Conservation (phyloP, 257 asterid genomes). For the Ophiorrhiza pumila region DNA sequence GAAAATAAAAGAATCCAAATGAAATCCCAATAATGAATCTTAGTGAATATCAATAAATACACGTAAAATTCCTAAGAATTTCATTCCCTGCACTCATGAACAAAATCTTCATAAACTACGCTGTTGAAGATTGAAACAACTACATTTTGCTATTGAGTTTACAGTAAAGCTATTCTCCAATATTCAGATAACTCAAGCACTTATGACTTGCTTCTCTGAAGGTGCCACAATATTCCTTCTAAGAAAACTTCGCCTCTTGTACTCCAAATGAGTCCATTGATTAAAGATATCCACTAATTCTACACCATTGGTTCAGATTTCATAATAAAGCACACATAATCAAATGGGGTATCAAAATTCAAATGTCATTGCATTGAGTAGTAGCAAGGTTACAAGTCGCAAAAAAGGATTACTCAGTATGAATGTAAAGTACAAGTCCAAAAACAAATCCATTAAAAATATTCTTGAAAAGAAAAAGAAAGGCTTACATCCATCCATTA, state of each 20-base stretch:
- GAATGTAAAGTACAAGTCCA: background rate
- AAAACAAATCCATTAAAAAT: background rate
- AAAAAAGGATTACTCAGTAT: background rate
- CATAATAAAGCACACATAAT: background rate
- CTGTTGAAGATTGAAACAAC: background rate
- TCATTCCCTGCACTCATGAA: background rate
- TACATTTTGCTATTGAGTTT: background rate
- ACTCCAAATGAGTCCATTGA: too few relatives aligned
- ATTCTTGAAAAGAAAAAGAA: background rate
- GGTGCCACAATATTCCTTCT: background rate
- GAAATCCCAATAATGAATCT: background rate
- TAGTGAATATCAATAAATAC: background rate
- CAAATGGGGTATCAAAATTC: background rate
- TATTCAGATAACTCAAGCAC: background rate
- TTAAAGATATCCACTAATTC: background rate
- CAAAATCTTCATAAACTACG: background rate
- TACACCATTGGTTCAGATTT: background rate
- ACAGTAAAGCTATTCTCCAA: background rate
- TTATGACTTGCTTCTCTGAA: background rate
- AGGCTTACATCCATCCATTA: conserved; percentile 38
- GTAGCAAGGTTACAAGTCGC: background rate
- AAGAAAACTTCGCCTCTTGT: background rate
- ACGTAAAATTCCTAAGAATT: background rate
- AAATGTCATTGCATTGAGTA: background rate
- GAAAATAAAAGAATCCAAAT: background rate